Base-by-base conservation (phyloP, 116 monocot species). In the Dioscorea cayenensis region DNA sequence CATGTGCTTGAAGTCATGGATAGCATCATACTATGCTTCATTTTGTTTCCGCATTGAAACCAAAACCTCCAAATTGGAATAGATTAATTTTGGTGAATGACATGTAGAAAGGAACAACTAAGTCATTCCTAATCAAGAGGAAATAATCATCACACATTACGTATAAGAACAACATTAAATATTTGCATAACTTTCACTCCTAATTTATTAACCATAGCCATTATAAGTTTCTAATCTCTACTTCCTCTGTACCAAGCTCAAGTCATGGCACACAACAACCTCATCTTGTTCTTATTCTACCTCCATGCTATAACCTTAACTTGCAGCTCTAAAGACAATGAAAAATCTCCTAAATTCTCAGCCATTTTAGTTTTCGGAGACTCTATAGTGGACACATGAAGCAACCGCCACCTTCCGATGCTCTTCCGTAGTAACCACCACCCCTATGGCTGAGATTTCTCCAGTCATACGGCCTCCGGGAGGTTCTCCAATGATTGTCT, bases 291-390 rank as follows among this genome's bases (percentile, higher is more conserved):
- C 62, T 62, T 62, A 22, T 62, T 62, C 25, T 23, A 11, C 25
- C 21, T 62, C 22, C 22, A 62, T 27, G 62, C 17, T 55, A 2
- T 22, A 6, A 23, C 25, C 62, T 62, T 62, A 20, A 27, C 62
- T 23, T 11, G n/a, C 6, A 59, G 17, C 59, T 21, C 17, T 19
- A n/a, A 59, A 6, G 21, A 5, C 25, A 20, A 21, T 27, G 23
- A 7, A 5, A 62, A 22, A 9, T 5, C 25, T 62, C 25, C 62
- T 20, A 23, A 20, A 62, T 55, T 77, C 16, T 23, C 73, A 12
- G 77, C 73, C 11, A 16, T 71, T 38, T 69, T 82, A 69, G 63
- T 58, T 64, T 82, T 82, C 62, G 82, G 82, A 48, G 82, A 83
- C 71, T 83, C 82, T 3, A 71, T 75, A 8, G 29, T 83, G 32